Evolutionary conservation across 768 basidiomycete genomes (phyloP), one percentile per base, ranked within the genome.

Genomic region (Leccinellum rugosiceps): DNA sequence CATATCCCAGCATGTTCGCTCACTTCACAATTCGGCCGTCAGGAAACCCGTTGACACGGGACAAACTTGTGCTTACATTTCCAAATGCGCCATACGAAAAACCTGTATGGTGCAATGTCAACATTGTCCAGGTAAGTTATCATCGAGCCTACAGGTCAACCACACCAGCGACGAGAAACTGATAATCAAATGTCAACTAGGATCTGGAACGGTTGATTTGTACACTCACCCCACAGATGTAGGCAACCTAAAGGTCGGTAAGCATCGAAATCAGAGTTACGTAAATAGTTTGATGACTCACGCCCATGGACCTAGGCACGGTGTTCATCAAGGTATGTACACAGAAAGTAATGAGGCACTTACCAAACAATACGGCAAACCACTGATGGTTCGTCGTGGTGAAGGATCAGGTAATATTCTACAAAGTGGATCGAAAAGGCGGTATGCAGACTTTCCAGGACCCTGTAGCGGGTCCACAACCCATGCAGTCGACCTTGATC

Each of bases 1-100:
- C 56, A 55, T 19, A 65, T 43, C 49, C 25, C 25, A 7, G 3
- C 30, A 32, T 59, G 57, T n/a, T 57, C 56, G 38, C 59, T 56
- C 38, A 59, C 64, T 65, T 45, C 25, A 9, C 15, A 26, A n/a
- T 51, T 11, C 14, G 17, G 17, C 1, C 46, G 17, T 59, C 7
- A 52, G 50, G 2, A 38, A 17, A 17, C 11, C 9, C 11, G 35
- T 30, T 1, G 48, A n/a, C 3, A 28, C 10, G 10, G n/a, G 1
- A 21, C 19, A n/a, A 21, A 51, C 15, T 21, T 23, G 30, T 9
- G 31, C 64, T 57, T 49, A 65, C 64, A 23, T 50, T 57, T 57
- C 60, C 60, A 58, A 19, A 65, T 56, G 19, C 64, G 64, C 64
- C 63, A 65, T 28, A 65, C 31, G 26, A 62, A 65, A 41, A 50